Conservation (phyloP, 805 yeast genomes). For the Saturnispora quitensis region DNA sequence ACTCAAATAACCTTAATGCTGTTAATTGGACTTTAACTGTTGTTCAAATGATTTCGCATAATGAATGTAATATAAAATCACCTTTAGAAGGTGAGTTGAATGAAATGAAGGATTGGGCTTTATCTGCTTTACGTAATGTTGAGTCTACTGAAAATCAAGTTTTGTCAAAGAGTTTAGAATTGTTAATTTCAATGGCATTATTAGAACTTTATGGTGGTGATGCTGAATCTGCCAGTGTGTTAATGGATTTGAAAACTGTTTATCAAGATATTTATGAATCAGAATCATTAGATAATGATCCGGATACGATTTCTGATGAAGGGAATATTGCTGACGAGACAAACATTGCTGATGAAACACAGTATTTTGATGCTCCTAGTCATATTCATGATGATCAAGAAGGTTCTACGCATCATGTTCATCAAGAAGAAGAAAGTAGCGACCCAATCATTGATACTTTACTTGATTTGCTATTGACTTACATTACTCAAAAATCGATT, state of each 20-base stretch:
- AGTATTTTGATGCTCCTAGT: slow-evolving; percentile 8
- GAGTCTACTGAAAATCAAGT: slow-evolving; percentile 30
- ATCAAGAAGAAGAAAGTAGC: slow-evolving; percentile 32
- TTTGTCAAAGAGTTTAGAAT: slow-evolving; percentile 48
- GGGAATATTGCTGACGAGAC: neutral
- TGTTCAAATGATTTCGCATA: slow-evolving; percentile 33
- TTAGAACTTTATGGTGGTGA: slow-evolving; percentile 72
- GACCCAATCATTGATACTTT: slow-evolving; percentile 28
- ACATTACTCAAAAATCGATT: slow-evolving; percentile 48
- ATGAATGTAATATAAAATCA: slow-evolving; percentile 16
- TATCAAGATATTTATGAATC: slow-evolving; percentile 33
- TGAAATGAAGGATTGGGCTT: slow-evolving; percentile 32
- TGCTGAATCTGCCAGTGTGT: slow-evolving; percentile 63
- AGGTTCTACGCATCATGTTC: slow-evolving; percentile 20
- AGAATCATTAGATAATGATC: neutral
- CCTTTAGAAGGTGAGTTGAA: slow-evolving; percentile 36
- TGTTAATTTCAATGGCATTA: slow-evolving; percentile 66
- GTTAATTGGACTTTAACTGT: slow-evolving; percentile 14
- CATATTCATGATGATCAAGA: slow-evolving; percentile 18
- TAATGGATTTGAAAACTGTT: slow-evolving; percentile 63
- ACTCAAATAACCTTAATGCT: neutral
- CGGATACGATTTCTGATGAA: neutral
- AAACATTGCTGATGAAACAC: slow-evolving; percentile 4
- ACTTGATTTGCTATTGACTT: slow-evolving; percentile 46
- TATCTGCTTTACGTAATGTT: slow-evolving; percentile 16